phyloP scores from a whole-genome alignment of 116 monocot species.

The Thalassia testudinum region DNA sequence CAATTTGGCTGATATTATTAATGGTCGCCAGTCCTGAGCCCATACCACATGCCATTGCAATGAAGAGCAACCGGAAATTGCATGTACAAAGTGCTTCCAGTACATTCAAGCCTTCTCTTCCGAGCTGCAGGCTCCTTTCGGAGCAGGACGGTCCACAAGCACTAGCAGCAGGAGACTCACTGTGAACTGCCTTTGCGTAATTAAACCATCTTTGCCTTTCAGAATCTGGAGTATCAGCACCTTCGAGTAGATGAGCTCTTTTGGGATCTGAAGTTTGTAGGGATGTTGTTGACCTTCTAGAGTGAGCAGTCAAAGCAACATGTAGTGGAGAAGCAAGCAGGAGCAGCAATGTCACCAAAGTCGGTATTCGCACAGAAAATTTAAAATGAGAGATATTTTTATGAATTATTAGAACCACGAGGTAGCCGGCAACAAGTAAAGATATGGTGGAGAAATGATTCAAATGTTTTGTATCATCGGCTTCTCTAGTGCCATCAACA shows the following conservation, averaged over 20 bases:
- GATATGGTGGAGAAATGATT: slow-evolving; percentile 52
- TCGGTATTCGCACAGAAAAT: slow-evolving; percentile 5
- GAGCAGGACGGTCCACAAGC: neutral
- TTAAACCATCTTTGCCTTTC: neutral
- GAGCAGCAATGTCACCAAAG: slow-evolving; percentile 36
- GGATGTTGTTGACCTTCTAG: neutral
- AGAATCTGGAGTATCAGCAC: neutral
- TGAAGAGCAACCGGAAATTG: slow-evolving; percentile 70
- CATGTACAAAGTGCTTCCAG: slow-evolving; percentile 29
- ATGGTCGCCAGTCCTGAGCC: slow-evolving; percentile 77
- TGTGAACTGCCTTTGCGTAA: too few relatives aligned
- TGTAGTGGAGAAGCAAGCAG: slow-evolving; percentile 27
- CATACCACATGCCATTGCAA: slow-evolving; percentile 70
- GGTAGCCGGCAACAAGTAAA: slow-evolving; percentile 41
- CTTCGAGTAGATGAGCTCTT: neutral
- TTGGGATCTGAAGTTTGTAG: neutral
- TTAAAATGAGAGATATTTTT: slow-evolving; percentile 18
- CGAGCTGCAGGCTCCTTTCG: neutral
- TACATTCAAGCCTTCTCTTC: slow-evolving; percentile 23
- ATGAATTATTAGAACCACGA: slow-evolving; percentile 53
- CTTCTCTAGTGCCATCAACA: slow-evolving; percentile 11
- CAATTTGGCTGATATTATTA: slow-evolving; percentile 74
- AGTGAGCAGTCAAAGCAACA: slow-evolving; percentile 12
- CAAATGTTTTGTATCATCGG: slow-evolving; percentile 32
- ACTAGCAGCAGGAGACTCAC: neutral